These are phyloP conservation scores for Fomitopsis serialis DNA, from an alignment of 768 basidiomycete genomes.

Conservation along the genomic window DNA sequence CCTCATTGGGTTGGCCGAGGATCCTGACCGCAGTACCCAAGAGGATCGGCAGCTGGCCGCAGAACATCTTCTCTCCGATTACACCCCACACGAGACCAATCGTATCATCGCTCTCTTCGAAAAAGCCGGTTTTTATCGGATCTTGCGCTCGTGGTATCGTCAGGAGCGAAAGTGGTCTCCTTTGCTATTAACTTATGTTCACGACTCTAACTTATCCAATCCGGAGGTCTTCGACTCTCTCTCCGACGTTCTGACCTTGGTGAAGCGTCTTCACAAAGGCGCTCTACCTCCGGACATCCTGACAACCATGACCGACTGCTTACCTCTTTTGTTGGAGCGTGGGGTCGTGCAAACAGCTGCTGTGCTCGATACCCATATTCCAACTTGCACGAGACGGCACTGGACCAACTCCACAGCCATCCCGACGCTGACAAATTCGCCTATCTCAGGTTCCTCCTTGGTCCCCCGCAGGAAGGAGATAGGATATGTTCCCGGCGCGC, in stretches of 20 bases:
- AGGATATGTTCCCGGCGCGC: slow-evolving; percentile 25
- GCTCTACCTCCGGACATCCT: slow-evolving; percentile 51
- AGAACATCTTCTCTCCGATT: slow-evolving; percentile 89
- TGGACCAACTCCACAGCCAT: slow-evolving; percentile 42
- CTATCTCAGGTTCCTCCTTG: slow-evolving; percentile 75
- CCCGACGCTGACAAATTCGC: slow-evolving; percentile 54
- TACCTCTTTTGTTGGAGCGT: slow-evolving; percentile 59
- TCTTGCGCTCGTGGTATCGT: slow-evolving; percentile 76
- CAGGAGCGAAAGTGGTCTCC: slow-evolving; percentile 73
- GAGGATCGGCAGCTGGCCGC: slow-evolving; percentile 95
- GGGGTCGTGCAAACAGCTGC: slow-evolving; percentile 64
- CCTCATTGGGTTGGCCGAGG: slow-evolving; percentile 72
- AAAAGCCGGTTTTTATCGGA: slow-evolving; percentile 84
- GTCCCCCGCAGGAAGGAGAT: slow-evolving; percentile 42
- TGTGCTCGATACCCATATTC: slow-evolving; percentile 65
- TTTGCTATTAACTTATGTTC: slow-evolving; percentile 67
- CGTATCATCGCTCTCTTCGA: slow-evolving; percentile 66
- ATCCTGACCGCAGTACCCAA: slow-evolving; percentile 68
- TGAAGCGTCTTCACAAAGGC: slow-evolving; percentile 42
- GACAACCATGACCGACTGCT: slow-evolving; percentile 45
- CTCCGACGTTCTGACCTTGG: slow-evolving; percentile 52
- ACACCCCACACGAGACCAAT: slow-evolving; percentile 78
- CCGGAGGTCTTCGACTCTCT: slow-evolving; percentile 62
- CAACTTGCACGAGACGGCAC: slow-evolving; percentile 61
- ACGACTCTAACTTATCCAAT: slow-evolving; percentile 59